Conservation (phyloP, 768 basidiomycete genomes). For the Trametes maxima region DNA sequence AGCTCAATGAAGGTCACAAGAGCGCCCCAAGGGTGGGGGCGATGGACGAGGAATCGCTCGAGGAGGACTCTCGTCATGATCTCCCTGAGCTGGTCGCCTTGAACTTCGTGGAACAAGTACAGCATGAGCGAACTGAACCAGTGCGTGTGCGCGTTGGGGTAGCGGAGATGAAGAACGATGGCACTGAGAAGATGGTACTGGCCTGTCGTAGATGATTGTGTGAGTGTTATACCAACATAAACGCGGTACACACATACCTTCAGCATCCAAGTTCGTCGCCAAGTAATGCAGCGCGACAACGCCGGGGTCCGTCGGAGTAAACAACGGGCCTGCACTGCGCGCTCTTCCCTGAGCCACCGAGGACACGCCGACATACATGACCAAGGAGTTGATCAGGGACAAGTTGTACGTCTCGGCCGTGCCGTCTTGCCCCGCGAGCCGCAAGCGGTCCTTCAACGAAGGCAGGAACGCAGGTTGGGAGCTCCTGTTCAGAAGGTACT, state of each 20-base stretch:
- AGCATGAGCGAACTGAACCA: conserved; percentile 95
- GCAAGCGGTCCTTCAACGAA: conserved; percentile 80
- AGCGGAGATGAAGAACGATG: conserved; percentile 93
- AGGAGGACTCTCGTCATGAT: conserved; percentile 87
- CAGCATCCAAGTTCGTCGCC: conserved; percentile 81
- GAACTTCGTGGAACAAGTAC: conserved; percentile 81
- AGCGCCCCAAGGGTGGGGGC: conserved; percentile 97
- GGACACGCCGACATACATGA: conserved; percentile 95
- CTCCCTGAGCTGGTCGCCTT: conserved; percentile 76
- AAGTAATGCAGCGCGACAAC: conserved; percentile 85
- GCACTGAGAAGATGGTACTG: conserved; percentile 94
- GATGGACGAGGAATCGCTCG: conserved; percentile 91
- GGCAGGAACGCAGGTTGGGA: conserved; percentile 64
- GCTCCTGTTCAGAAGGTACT: conserved; percentile 79
- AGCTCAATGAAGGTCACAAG: conserved; percentile 93
- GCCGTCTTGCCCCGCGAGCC: conserved; percentile 49
- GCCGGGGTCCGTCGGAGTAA: conserved; percentile 81
- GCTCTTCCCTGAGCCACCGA: conserved; percentile 89
- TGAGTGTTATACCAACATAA: conserved; percentile 4
- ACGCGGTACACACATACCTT: conserved; percentile 59
- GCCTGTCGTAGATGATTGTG: conserved; percentile 47
- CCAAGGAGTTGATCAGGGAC: conserved; percentile 88
- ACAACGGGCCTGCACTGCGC: conserved; percentile 78
- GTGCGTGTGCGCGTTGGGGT: conserved; percentile 97
- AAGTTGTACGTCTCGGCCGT: conserved; percentile 75